Evolutionary conservation across 257 asterid genomes (phyloP).

Genomic region (Euphrasia confusa): DNA sequence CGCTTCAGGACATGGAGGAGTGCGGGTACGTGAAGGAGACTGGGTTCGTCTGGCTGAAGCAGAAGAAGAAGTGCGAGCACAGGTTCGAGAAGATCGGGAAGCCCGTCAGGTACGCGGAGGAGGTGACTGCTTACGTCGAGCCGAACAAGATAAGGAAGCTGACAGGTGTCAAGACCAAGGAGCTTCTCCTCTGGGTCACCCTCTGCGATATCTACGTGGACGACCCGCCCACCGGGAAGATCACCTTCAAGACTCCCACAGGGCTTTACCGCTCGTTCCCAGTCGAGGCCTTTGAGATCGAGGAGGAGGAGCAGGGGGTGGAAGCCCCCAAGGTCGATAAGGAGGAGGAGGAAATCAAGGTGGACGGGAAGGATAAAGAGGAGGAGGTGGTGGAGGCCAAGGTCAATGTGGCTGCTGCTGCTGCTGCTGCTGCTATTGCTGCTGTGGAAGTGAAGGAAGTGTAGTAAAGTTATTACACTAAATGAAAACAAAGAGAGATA

Average conservation of each 20-base stretch:
- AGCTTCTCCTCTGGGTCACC: constrained; percentile 55
- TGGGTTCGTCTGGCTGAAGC: constrained; percentile 65
- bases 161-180: constrained; percentile 68
- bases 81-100: constrained; percentile 48
- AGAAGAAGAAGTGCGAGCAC: constrained; percentile 49
- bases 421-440: not conserved
- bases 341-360: constrained; percentile 32
- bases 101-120: constrained; percentile 43
- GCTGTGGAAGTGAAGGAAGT: constrained; percentile 7
- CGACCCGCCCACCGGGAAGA: constrained; percentile 44
- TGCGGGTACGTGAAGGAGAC: constrained; percentile 52
- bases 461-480: not conserved
- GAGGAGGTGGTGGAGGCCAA: not conserved
- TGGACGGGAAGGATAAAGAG: constrained; percentile 16
- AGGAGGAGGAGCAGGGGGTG: constrained; percentile 24
- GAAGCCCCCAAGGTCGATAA: not conserved
- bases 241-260: constrained; percentile 54
- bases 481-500: not conserved
- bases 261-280: constrained; percentile 55
- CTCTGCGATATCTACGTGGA: constrained; percentile 46
- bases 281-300: constrained; percentile 43
- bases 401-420: not conserved
- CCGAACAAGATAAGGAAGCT: constrained; percentile 42
- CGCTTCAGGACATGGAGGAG: constrained; percentile 49
- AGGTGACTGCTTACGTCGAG: constrained; percentile 56